Conservation (phyloP, 1,139 yeast genomes). For the Blastobotrys ciferrii region DNA sequence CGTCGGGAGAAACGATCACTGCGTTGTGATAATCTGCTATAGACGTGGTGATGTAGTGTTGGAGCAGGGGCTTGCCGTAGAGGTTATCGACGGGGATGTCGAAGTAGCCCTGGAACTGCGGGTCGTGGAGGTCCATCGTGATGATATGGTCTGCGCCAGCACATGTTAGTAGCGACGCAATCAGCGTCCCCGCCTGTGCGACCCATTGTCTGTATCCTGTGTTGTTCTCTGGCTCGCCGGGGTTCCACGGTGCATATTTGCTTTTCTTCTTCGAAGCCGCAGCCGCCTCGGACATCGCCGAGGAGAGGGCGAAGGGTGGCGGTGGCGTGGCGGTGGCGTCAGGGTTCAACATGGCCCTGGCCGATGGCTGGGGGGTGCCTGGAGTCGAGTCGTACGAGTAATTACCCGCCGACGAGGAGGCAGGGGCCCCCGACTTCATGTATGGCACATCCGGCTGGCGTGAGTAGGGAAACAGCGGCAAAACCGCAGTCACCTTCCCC, state of each 20-base stretch:
- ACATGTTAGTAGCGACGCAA: constrained; percentile 82
- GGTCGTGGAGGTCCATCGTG: constrained; percentile 97
- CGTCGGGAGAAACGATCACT: constrained; percentile 91
- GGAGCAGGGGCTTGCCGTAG: constrained; percentile 79
- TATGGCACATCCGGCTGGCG: constrained; percentile 97
- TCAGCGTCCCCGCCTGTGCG: constrained; percentile 90
- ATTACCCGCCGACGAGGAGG: constrained; percentile 11
- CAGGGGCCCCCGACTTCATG: constrained; percentile 63
- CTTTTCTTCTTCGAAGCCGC: constrained; percentile 4
- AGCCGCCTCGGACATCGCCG: constrained; percentile 11
- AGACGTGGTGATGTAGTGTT: constrained; percentile 70
- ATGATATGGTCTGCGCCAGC: constrained; percentile 97
- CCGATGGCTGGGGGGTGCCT: constrained; percentile 47
- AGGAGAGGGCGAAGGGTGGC: constrained; percentile 16
- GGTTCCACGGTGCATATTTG: constrained; percentile 21
- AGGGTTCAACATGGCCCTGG: constrained; percentile 4
- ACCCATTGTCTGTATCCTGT: constrained; percentile 92
- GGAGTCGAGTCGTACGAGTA: constrained; percentile 55
- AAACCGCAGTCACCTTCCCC: constrained; percentile 85
- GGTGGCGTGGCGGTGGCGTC: constrained; percentile 6
- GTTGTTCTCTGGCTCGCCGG: constrained; percentile 35
- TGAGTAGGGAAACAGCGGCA: constrained; percentile 93
- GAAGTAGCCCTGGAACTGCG: constrained; percentile 91
- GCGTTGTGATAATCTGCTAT: constrained; percentile 75
- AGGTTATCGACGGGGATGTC: constrained; percentile 90